A percentile compares a stretch with the other conserved stretches of the same genome.
phyloP scores from a whole-genome alignment of 2,329 filamentous ascomycete genomes.

The Aspergillus puulaauensis region DNA sequence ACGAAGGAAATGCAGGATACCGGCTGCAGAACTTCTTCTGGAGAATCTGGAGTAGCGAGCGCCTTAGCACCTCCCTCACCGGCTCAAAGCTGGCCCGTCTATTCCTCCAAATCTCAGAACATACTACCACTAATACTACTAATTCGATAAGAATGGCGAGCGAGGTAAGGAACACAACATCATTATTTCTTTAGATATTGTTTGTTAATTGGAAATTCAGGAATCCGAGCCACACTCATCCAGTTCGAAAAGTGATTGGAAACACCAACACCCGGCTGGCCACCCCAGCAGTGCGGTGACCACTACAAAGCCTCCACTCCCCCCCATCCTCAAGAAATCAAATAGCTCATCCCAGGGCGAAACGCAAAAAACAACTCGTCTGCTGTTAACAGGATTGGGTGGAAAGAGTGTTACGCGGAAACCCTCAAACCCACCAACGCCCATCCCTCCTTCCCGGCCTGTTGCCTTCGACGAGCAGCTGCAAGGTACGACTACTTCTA shows the following conservation, averaged over 20 bases:
- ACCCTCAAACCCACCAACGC: constrained; percentile 25
- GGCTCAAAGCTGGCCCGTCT: constrained; percentile 42
- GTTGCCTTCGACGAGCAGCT: constrained; percentile 5
- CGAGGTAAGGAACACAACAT: not conserved
- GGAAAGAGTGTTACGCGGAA: constrained; percentile 27
- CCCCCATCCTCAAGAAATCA: constrained; percentile 42
- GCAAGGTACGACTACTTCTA: not conserved
- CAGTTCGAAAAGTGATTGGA: not conserved
- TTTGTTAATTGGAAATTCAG: constrained; percentile 1
- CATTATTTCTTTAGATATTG: not conserved
- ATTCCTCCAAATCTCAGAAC: constrained; percentile 46
- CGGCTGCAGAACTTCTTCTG: constrained; percentile 55
- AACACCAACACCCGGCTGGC: constrained; percentile 14
- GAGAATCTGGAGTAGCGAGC: constrained; percentile 49
- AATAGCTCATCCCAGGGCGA: constrained; percentile 24
- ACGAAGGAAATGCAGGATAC: constrained; percentile 40
- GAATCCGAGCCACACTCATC: not conserved
- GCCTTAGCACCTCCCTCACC: constrained; percentile 37
- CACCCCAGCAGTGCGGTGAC: not conserved
- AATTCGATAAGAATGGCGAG: not conserved
- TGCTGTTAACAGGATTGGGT: constrained; percentile 27
- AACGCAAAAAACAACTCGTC: constrained; percentile 30
- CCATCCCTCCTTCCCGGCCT: constrained; percentile 14
- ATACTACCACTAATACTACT: constrained; percentile 22
- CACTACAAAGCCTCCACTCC: constrained; percentile 20